Evolutionary conservation across 108 stramenopile species (phyloP).

Genomic region (Schizochytrium sp.): DNA sequence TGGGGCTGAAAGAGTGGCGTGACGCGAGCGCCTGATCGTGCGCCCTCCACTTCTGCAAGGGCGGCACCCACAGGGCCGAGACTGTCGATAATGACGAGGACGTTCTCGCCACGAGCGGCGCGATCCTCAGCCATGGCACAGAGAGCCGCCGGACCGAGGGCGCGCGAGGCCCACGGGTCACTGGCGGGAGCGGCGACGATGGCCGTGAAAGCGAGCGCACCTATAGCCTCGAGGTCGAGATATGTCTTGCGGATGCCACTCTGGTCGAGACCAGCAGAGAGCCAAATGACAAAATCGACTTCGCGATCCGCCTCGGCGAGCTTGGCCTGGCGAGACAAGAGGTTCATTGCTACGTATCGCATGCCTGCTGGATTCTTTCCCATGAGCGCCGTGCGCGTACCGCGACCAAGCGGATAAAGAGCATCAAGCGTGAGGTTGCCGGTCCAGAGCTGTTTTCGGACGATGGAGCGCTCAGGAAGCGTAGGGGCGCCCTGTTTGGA

Average conservation of each 20-base stretch:
- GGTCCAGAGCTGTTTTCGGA: neutral
- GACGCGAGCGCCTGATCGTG: neutral
- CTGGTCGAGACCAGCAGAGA: neutral
- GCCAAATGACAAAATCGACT: neutral
- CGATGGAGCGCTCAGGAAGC: neutral
- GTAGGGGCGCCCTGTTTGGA: neutral
- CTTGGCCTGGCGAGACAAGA: neutral
- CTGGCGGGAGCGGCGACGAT: neutral
- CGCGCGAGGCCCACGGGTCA: neutral
- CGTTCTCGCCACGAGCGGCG: neutral
- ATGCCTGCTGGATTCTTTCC: neutral
- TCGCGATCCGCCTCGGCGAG: neutral
- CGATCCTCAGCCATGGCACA: neutral
- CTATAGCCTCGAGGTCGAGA: neutral
- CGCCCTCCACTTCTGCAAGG: neutral
- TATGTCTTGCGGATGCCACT: neutral
- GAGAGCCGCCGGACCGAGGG: neutral
- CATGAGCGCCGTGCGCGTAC: neutral
- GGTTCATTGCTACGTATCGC: neutral
- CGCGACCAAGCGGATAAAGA: neutral
- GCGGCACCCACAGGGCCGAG: neutral
- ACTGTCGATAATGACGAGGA: neutral
- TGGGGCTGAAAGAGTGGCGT: neutral
- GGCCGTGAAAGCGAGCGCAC: neutral
- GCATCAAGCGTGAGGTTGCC: neutral